Conservation (phyloP, 768 basidiomycete species). For the Heimioporus sp. region DNA sequence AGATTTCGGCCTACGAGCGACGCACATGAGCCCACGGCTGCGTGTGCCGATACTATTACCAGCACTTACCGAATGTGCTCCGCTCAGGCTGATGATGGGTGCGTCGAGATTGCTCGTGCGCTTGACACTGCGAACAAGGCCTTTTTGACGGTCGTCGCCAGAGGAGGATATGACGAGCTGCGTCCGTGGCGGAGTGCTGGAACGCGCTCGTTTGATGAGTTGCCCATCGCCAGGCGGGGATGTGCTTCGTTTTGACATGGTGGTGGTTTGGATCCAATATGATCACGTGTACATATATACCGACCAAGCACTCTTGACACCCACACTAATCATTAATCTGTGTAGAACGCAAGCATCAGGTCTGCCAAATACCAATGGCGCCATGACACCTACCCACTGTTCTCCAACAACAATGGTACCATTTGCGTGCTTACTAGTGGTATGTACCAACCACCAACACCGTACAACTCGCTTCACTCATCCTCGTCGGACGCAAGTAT, state of each 20-base stretch:
- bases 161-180: constrained; percentile 79
- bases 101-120: constrained; percentile 92
- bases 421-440: too few species aligned
- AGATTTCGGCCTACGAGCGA: constrained; percentile 66
- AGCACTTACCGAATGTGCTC: constrained; percentile 76
- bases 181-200: constrained; percentile 51
- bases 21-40: not conserved
- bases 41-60: too few species aligned
- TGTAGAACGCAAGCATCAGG: too few species aligned
- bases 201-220: constrained; percentile 61
- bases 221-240: constrained; percentile 54
- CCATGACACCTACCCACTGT: too few species aligned
- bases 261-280: not conserved
- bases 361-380: too few species aligned
- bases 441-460: too few species aligned
- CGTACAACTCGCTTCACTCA: too few species aligned
- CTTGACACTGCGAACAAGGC: constrained; percentile 79
- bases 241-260: constrained; percentile 70
- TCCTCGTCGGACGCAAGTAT: too few species aligned
- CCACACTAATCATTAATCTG: too few species aligned
- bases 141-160: constrained; percentile 71
- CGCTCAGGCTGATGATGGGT: constrained; percentile 88
- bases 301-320: too few species aligned
- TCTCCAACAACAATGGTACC: too few species aligned
- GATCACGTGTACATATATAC: not conserved